phyloP scores from a whole-genome alignment of 2,329 filamentous ascomycete genomes.

The Aspergillus arachidicola region DNA sequence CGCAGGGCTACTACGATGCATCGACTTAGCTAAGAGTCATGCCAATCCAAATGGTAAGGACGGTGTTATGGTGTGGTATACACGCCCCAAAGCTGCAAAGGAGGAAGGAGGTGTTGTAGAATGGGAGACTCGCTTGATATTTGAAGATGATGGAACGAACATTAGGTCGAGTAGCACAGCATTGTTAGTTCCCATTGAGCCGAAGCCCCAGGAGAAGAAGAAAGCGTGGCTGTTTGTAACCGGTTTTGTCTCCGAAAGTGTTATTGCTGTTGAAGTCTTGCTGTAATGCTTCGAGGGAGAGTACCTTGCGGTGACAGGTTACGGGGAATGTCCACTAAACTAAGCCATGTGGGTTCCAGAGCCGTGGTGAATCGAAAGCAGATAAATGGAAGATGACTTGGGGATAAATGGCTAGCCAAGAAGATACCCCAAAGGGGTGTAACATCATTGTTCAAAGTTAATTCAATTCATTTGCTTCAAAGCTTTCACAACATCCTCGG shows the following conservation, averaged over 20 bases:
- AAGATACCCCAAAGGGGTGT: neutral
- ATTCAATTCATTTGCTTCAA: slow-evolving; percentile 18
- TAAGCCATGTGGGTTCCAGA: neutral
- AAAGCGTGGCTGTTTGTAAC: slow-evolving; percentile 62
- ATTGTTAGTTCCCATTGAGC: slow-evolving; percentile 57
- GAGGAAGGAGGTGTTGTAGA: slow-evolving; percentile 5
- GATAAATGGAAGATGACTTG: neutral
- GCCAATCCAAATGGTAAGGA: slow-evolving; percentile 40
- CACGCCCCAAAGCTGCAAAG: slow-evolving; percentile 25
- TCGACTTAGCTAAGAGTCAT: slow-evolving; percentile 42
- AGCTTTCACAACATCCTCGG: slow-evolving; percentile 39
- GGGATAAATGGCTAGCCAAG: neutral
- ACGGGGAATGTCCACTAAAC: neutral
- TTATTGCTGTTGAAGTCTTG: slow-evolving; percentile 58
- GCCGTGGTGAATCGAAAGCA: neutral
- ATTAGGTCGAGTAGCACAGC: slow-evolving; percentile 56
- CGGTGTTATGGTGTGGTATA: slow-evolving; percentile 53
- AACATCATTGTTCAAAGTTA: neutral
- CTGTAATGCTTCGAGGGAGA: slow-evolving; percentile 32
- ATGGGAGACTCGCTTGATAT: slow-evolving; percentile 55
- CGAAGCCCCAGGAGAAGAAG: slow-evolving; percentile 44
- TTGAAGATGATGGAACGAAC: slow-evolving; percentile 59
- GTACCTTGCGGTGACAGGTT: neutral
- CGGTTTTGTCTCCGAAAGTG: slow-evolving; percentile 54
- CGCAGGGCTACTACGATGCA: slow-evolving; percentile 49